These are phyloP conservation scores for sunflower (Helianthus annuus) DNA, from an alignment of 129 eudicot species.

Conservation along the genomic window HanXRQr2.0-SUNRISE NC_035435.2:163839016-163839515, in stretches of 20 bases:
- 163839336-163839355: no score
- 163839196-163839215: constrained; percentile 1
- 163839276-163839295: constrained; percentile 12
- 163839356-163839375: background rate
- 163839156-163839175: constrained; percentile 17
- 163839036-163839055: constrained; percentile 44
- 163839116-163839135: constrained; percentile 59
- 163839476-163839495: background rate
- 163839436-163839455: background rate
- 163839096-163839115: constrained; percentile 37
- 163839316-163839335: background rate
- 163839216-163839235: background rate
- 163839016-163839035: background rate
- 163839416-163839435: background rate
- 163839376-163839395: constrained; percentile 3
- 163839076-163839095: constrained; percentile 71
- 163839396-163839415: background rate
- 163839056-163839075: constrained; percentile 52
- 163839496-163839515: background rate
- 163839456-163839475: background rate
- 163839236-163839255: background rate
- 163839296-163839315: constrained; percentile 9
- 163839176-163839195: background rate
- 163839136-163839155: background rate
- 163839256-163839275: constrained; percentile 30